Conservation (phyloP, 1,284 basidiomycete genomes). For the Melampsora americana region DNA sequence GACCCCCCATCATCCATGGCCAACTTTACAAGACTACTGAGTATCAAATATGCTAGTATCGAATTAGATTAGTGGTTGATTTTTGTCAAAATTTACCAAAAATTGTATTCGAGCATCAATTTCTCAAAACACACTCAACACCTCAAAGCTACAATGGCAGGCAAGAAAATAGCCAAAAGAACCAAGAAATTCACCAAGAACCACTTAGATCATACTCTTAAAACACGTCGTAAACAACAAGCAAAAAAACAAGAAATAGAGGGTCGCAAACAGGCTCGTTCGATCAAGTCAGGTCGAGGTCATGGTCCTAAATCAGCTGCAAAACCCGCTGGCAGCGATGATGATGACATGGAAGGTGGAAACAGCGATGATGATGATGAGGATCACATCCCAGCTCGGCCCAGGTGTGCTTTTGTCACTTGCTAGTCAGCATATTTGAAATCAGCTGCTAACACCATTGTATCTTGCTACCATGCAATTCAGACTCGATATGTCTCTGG, state of each 20-base stretch:
- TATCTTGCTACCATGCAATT: neutral
- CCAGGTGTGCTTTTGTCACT: conserved; percentile 18
- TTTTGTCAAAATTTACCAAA: no score
- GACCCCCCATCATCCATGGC: no score
- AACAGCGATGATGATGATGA: conserved; percentile 21
- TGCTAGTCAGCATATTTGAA: neutral
- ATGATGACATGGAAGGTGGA: neutral
- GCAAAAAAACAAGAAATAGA: conserved; percentile 35
- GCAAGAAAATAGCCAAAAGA: conserved; percentile 35
- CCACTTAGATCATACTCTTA: conserved; percentile 33
- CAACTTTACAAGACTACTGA: no score
- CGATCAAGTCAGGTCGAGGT: conserved; percentile 18
- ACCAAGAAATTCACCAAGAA: conserved; percentile 39
- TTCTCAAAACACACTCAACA: neutral
- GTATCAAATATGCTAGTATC: no score
- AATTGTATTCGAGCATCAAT: no score
- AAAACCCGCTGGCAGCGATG: conserved; percentile 3
- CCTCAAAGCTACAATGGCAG: conserved; percentile 3
- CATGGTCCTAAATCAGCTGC: neutral
- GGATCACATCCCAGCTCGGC: conserved; percentile 23
- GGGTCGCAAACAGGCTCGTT: conserved; percentile 13
- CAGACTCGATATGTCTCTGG: conserved; percentile 40
- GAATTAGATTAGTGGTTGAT: no score
- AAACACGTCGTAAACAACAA: conserved; percentile 34
- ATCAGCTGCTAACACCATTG: neutral